Evolutionary conservation across 2,329 filamentous ascomycete species (phyloP), one percentile per base, ranked within the genome.

Genomic region (Daldinia sp.): DNA sequence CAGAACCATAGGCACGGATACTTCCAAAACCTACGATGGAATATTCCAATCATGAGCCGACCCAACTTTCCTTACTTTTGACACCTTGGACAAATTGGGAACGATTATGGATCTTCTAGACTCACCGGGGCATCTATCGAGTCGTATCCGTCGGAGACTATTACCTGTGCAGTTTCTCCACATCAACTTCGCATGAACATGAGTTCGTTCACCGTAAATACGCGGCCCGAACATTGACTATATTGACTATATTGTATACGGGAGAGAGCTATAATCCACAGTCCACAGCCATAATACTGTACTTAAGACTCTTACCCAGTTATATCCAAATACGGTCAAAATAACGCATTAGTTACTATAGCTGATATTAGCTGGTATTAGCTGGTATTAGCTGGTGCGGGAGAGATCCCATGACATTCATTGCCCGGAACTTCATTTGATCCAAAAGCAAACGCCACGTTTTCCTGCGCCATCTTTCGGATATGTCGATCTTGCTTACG

Each of bases 1-100:
- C 65, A 66, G 63, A 52, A 32, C 65, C 65, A 61, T 53, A 68
- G 65, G 47, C 59, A 61, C 37, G 65, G 65, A 61, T 63, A 65
- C 57, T 65, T 65, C 65, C 23, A 68, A 63, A 63, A 50, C 17
- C 53, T 59, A 61, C 65, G 62, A 63, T 68, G 30, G 65, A 65
- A 65, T 51, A 63, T 66, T 63, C 65, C 63, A 68, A 65, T 54
- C 21, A 56, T 35, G 11, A 25, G 25, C 45, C 58, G 41, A 35
- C 23, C 49, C 49, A 43, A 41, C 47, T 45, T 51, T 34, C 11
- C 19, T 59, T n/a, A 41, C 60, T 43, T 51, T 43, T 32, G 52
- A 60, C 60, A 59, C 60, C 63, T 61, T 58, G 21, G 11, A 27
- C 39, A 25, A 27, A 45, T 45, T 45, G 6, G 39, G 39, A 45